Evolutionary conservation across 1,284 basidiomycete species (phyloP).

Genomic region (Chiua sp.): DNA sequence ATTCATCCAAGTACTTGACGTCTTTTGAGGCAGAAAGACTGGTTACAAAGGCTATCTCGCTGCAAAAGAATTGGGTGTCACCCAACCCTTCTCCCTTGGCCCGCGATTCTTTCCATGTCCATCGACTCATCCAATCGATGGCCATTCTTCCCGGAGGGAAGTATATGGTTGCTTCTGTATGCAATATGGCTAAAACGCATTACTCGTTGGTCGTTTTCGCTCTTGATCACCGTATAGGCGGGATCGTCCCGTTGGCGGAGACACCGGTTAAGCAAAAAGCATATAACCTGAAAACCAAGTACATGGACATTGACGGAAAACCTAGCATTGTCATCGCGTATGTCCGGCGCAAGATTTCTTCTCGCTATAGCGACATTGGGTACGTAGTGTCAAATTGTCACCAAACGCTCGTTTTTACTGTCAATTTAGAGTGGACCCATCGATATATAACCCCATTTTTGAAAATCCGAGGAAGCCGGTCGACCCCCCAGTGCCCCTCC

Average conservation of each 20-base stretch:
- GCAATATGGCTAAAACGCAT: constrained; percentile 45
- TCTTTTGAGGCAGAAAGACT: constrained; percentile 67
- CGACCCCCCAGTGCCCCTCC: constrained; percentile 53
- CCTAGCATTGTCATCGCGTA: constrained; percentile 67
- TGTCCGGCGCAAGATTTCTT: constrained; percentile 42
- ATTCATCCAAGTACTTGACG: constrained; percentile 46
- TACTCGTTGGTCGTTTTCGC: constrained; percentile 61
- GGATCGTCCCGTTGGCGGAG: constrained; percentile 55
- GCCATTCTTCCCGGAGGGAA: constrained; percentile 71
- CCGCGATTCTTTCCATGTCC: constrained; percentile 42
- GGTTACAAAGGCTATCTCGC: constrained; percentile 62
- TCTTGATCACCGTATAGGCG: constrained; percentile 57
- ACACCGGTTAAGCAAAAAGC: constrained; percentile 57
- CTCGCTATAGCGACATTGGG: constrained; percentile 35
- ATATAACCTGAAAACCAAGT: constrained; percentile 66
- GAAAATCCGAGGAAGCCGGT: constrained; percentile 49
- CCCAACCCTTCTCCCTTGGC: constrained; percentile 43
- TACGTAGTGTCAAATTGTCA: constrained; percentile 20
- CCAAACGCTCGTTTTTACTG: constrained; percentile 1
- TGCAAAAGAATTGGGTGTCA: constrained; percentile 62
- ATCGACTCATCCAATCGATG: constrained; percentile 60
- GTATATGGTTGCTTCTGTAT: constrained; percentile 66
- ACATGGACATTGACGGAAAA: constrained; percentile 52
- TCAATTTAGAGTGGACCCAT: constrained; percentile 47
- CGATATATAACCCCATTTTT: constrained; percentile 42